Percentiles rank a stretch among this genome's conserved stretches.
Conservation (phyloP, 106 monocot species). For the Dendrobium nobile region DNA sequence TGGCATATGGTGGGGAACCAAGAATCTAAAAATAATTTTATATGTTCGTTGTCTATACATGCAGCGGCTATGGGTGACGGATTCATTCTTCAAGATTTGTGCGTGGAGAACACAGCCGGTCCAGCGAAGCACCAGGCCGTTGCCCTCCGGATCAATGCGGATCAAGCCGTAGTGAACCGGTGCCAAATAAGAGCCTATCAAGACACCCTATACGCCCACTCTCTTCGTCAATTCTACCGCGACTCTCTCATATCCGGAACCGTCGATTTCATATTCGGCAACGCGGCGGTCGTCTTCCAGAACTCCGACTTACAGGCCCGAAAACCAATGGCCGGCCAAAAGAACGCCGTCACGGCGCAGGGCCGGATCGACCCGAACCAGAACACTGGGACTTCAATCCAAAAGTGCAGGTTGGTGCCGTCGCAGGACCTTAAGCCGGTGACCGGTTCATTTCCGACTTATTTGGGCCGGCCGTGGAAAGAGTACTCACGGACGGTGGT, state of each 20-base stretch:
- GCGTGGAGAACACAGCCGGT: conserved; percentile 63
- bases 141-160: conserved; percentile 37
- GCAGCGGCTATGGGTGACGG: conserved; percentile 33
- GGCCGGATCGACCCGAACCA: conserved; percentile 34
- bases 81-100: conserved; percentile 31
- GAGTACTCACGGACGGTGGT: conserved; percentile 36
- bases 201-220: conserved; percentile 42
- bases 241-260: conserved; percentile 32
- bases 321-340: conserved; percentile 20
- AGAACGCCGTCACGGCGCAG: conserved; percentile 31
- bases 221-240: conserved; percentile 35
- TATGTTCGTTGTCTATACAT: neutral
- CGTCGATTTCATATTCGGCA: conserved; percentile 40
- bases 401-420: conserved; percentile 19
- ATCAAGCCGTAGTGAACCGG: conserved; percentile 22
- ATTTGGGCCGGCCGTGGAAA: conserved; percentile 46
- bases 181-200: conserved; percentile 30
- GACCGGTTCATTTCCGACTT: conserved; percentile 8
- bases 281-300: conserved; percentile 40
- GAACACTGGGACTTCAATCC: conserved; percentile 39
- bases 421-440: conserved; percentile 22
- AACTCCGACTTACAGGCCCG: conserved; percentile 25
- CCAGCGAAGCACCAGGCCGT: conserved; percentile 65
- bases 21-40: too few species aligned
- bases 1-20: too few species aligned